Evolutionary conservation across 306 rosid genomes (phyloP), one percentile per base, ranked within the genome.

Genomic region (Betula pendula): DNA sequence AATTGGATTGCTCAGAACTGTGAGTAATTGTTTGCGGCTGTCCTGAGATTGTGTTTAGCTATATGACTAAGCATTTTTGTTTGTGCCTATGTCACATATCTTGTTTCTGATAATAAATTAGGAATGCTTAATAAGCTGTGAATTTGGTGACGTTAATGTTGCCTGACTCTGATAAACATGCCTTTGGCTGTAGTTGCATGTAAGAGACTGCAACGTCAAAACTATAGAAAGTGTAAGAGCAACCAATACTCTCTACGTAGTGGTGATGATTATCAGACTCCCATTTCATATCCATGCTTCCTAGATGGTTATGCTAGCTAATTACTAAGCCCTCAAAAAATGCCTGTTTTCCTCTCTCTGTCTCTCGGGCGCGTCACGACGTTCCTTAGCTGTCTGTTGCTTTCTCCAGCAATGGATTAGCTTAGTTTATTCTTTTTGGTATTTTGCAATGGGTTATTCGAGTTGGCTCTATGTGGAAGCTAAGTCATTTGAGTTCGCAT

Each of bases 1-100:
- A 48, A 88, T 96, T 86, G 99, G 99, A 84, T 84, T 96, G 91
- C 99, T 96, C 53, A 92, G 98, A 91, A 96, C 98, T 1, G 99
- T 96, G 87, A 92, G 99, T 89, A 72, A 40, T 81, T 76, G 7
- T 8, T 71, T 76, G 22, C 25, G 8, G 14, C 19, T 66, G 48
- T 66, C 70, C 29, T 59, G n/a, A 59, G 67, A 66, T 66, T 35
- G 44, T 63, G 69, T 63, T 16, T 63, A n/a, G 8, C 20, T 33
- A 33, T 33, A 5, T 33, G 31, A 63, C 6, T 33, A 31, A 19
- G 5, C 45, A 8, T 33, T 63, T 62, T 60, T 19, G 12, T 63
- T 13, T 63, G 44, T 16, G 16, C 69, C 42, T 33, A 31, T 16
- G 33, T 16, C 20, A 16, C 33, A 17, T 8, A 33, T 29, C 76